Evolutionary conservation across 306 rosid genomes (phyloP).

Genomic region (Styphnolobium japonicum): DNA sequence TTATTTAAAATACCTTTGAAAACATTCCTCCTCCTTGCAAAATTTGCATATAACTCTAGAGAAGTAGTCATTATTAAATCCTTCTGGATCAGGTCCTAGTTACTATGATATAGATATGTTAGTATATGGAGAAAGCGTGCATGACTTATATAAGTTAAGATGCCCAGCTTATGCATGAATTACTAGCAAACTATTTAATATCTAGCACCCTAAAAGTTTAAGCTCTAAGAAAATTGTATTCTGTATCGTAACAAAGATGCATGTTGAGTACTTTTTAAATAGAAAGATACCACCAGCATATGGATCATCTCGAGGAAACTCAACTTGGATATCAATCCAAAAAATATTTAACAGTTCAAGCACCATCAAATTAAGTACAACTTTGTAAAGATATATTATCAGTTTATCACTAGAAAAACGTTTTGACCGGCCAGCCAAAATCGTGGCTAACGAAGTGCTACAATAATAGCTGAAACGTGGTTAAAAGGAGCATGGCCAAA

Average conservation of each 20-base stretch:
- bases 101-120: neutral
- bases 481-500: too few relatives aligned
- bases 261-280: neutral
- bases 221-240: neutral
- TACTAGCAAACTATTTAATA: neutral
- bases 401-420: too few relatives aligned
- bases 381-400: neutral
- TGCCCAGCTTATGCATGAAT: neutral
- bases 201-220: neutral
- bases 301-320: neutral
- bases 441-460: too few relatives aligned
- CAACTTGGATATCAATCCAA: neutral
- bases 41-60: slow-evolving; percentile 15
- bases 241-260: neutral
- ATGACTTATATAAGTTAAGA: neutral
- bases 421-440: too few relatives aligned
- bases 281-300: neutral
- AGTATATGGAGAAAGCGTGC: neutral
- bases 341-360: neutral
- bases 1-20: slow-evolving; percentile 24
- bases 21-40: slow-evolving; percentile 34
- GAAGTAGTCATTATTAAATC: slow-evolving; percentile 37
- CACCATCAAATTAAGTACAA: neutral
- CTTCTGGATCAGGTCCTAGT: slow-evolving; percentile 36
- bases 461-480: too few relatives aligned